Evolutionary conservation across 2,329 filamentous ascomycete genomes (phyloP), one percentile per base, ranked within the genome.

Genomic region (Xylariales sp.): DNA sequence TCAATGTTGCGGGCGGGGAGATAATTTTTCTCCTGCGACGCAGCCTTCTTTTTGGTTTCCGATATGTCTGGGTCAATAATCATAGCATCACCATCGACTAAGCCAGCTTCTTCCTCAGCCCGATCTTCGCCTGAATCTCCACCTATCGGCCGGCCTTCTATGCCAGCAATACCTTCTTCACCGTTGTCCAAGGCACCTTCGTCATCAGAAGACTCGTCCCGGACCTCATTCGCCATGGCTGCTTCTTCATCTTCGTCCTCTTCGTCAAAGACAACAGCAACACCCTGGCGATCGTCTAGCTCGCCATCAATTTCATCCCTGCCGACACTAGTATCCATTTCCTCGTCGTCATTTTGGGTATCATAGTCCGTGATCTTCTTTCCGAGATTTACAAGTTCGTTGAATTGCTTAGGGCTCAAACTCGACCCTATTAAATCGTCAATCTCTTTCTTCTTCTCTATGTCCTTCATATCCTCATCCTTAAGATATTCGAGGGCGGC

Each of bases 341-440:
- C 90, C 72, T 97, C 95, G 70, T 98, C 94, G 39, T 97, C 96
- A 72, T 98, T 95, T 78, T 98, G 94, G 46, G 93, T 93, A 80
- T 98, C 93, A 80, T 98, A 99, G 79, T 99, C 96, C 57, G 96
- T 99, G 71, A 99, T 97, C 82, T 99, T 99, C 84, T 99, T 99
- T 71, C 94, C 93, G 50, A 99, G 83, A 77, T 97, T 99, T 63
- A 98, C 90, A 72, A 99, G 83, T 82, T 98, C 95, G 78, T 98
- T 98, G 83, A 98, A 99, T 79, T 97, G 91, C 78, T 97, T 97
- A 1, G 93, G 88, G 56, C 86, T 90, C 83, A 97, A 88, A 0
- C 90, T 89, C 43, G 87, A 87, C n/a, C 95, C 96, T 49, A 99
- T 81, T 67, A 98, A 89, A 72, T 98, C 96, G 75, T 99, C 96